phyloP scores from a whole-genome alignment of 2,329 filamentous ascomycete species.

The Penicillium sp. region DNA sequence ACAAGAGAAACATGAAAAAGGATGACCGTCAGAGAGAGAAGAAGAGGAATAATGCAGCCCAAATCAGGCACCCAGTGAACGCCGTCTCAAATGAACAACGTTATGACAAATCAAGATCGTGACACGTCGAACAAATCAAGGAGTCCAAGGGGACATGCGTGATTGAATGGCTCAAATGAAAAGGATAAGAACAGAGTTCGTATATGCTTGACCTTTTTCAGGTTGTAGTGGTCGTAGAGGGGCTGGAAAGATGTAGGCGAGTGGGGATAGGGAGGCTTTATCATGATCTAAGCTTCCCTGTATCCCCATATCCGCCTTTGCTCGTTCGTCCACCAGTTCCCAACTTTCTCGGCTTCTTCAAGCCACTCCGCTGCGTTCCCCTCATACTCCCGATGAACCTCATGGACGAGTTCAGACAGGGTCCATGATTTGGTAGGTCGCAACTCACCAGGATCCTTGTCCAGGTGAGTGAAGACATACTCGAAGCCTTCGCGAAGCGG shows the following conservation, averaged over 20 bases:
- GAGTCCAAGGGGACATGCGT: not conserved
- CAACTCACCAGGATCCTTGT: conserved; percentile 35
- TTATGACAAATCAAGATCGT: not conserved
- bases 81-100: not conserved
- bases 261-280: not conserved
- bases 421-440: conserved; percentile 33
- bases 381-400: conserved; percentile 29
- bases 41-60: not conserved
- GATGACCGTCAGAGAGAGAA: not conserved
- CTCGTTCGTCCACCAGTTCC: conserved; percentile 39
- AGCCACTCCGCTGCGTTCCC: conserved; percentile 35
- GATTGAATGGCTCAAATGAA: not conserved
- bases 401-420: conserved; percentile 23
- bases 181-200: not conserved
- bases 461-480: conserved; percentile 37
- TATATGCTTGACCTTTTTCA: not conserved
- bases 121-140: not conserved
- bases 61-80: not conserved
- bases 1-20: not conserved
- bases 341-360: conserved; percentile 36
- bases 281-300: conserved; percentile 13
- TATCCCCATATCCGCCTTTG: conserved; percentile 32
- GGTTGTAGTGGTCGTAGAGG: too few relatives aligned
- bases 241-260: too few relatives aligned
- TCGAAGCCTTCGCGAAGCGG: conserved; percentile 71